phyloP scores from a whole-genome alignment of 106 monocot genomes.

The Platanthera zijinensis region DNA sequence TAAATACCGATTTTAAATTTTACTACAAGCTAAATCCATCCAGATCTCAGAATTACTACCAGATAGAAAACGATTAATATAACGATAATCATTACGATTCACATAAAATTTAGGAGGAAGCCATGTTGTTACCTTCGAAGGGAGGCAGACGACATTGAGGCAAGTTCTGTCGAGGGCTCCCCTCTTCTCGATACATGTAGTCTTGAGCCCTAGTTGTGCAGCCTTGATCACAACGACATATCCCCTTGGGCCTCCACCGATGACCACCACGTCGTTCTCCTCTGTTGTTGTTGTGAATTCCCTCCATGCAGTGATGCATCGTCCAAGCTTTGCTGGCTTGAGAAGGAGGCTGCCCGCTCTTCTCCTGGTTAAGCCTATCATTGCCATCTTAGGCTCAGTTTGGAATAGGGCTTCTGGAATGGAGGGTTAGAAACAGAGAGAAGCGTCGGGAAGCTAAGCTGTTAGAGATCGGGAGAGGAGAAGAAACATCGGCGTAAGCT shows the following conservation, averaged over 20 bases:
- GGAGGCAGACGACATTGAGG: constrained; percentile 72
- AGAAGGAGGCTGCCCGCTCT: constrained; percentile 13
- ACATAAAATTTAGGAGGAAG: background rate
- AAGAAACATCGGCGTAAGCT: too few relatives aligned
- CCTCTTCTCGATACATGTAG: constrained; percentile 75
- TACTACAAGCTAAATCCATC: background rate
- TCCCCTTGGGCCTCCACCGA: constrained; percentile 66
- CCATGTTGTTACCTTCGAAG: constrained; percentile 40
- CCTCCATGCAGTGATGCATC: background rate
- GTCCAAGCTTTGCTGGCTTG: background rate
- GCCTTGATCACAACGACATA: constrained; percentile 81
- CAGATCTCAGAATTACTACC: background rate
- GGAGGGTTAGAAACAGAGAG: too few relatives aligned
- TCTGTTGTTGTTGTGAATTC: constrained; percentile 33
- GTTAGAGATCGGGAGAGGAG: too few relatives aligned
- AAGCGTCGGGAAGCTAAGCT: too few relatives aligned
- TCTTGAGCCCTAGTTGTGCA: constrained; percentile 68
- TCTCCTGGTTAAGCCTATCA: constrained; percentile 39
- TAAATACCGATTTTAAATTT: background rate
- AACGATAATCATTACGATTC: background rate
- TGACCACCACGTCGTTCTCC: constrained; percentile 68
- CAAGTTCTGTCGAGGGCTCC: constrained; percentile 65
- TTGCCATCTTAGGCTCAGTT: constrained; percentile 28
- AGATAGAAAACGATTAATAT: too few relatives aligned
- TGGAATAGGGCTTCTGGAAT: too few relatives aligned